Evolutionary conservation across 495 filamentous ascomycete species (phyloP), one percentile per base, ranked within the genome.

Genomic region (Aspergillus heteromorphus): DNA sequence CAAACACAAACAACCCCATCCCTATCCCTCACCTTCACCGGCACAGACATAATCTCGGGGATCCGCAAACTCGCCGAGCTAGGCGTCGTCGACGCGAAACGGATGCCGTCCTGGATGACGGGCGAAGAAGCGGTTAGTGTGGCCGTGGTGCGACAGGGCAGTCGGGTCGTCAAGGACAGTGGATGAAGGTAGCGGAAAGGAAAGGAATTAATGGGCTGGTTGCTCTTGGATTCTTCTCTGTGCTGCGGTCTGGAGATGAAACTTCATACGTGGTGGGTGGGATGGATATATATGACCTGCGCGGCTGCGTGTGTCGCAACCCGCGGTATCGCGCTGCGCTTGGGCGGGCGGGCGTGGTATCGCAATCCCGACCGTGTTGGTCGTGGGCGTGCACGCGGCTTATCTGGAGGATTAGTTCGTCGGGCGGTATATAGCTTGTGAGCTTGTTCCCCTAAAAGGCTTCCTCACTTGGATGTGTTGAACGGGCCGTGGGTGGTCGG

Each of bases 101-200:
- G 73, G 19, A 92, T 95, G 83, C 90, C 90, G 0, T 87, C 89
- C 0, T 96, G 91, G 91, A 86, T 95, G 85, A 92, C 89, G 1
- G 91, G 91, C 1, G 89, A 95, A 62, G 89, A 88, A 18, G 87
- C 83, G 0, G 83, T 95, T 3, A 92, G 85, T 57, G 69, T 84
- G 40, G 88, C 86, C 0, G 77, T 79, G 38, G 82, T 95, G 0
- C 79, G 75, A 49, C 62, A 77, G 40, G 87, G 89, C 3, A 79
- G 78, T 59, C 83, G 67, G 13, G 47, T 73, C 6, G 25, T 50
- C 14, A 65, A 53, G 10, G 59, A 63, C 41, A 45, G 38, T 50
- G 56, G 53, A 29, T 71, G 61, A 63, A 17, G 34, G n/a, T 14
- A 14, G 13, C 5, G 34, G n/a, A 38, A 27, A 27, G 23, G n/a